These are phyloP conservation scores for Collybiopsis confluens DNA, from an alignment of 768 basidiomycete species.

Conservation along the genomic window DNA sequence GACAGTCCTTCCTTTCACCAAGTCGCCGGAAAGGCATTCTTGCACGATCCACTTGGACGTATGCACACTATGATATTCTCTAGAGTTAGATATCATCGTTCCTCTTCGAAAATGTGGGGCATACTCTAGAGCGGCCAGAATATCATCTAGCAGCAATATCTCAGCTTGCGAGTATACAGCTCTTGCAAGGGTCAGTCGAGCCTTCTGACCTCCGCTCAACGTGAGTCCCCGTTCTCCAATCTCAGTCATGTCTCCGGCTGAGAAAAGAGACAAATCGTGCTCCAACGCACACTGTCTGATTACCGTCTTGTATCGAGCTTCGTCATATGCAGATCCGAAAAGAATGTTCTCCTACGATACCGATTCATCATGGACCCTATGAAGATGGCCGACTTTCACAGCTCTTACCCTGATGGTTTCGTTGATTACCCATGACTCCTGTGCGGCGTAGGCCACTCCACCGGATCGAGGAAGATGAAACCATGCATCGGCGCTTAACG, in stretches of 20 bases:
- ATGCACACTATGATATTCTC: conserved; percentile 32
- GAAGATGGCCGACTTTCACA: not conserved
- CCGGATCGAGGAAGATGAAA: conserved; percentile 65
- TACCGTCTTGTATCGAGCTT: conserved; percentile 73
- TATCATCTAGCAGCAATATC: conserved; percentile 31
- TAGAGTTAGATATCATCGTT: conserved; percentile 60
- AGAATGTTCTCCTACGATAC: conserved; percentile 64
- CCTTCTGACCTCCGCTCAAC: conserved; percentile 47
- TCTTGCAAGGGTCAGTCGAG: conserved; percentile 35
- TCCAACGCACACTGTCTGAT: conserved; percentile 72
- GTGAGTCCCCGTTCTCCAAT: conserved; percentile 70
- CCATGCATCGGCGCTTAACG: conserved; percentile 49
- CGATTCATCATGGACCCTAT: no score
- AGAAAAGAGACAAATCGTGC: conserved; percentile 63
- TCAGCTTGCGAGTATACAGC: conserved; percentile 47
- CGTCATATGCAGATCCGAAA: conserved; percentile 74
- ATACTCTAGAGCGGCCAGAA: conserved; percentile 21
- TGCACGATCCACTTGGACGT: conserved; percentile 50
- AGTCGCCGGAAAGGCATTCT: conserved; percentile 42
- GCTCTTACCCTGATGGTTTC: conserved; percentile 58
- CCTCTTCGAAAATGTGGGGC: not conserved
- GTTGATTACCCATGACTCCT: conserved; percentile 84
- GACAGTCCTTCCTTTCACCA: conserved; percentile 46
- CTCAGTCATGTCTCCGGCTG: conserved; percentile 65
- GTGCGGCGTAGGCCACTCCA: conserved; percentile 77